phyloP scores from a whole-genome alignment of 768 basidiomycete genomes.

The Peribolospora baueri region DNA sequence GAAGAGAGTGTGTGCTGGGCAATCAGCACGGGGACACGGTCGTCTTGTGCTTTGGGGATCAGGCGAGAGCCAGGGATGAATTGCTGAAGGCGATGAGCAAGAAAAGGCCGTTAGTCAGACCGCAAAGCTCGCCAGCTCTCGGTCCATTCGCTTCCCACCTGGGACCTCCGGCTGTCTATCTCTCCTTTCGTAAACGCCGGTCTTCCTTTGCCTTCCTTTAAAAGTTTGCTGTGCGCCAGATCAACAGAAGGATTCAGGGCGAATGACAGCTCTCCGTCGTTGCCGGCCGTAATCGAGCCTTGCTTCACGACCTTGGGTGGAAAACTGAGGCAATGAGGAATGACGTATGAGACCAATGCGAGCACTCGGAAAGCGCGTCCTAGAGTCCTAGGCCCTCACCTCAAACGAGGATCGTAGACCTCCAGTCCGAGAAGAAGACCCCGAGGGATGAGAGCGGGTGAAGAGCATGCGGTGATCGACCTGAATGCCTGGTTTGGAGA shows the following conservation, averaged over 20 bases:
- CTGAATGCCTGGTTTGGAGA: constrained; percentile 37
- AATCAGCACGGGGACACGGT: constrained; percentile 58
- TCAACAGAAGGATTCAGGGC: background rate
- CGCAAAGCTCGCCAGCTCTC: background rate
- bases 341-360: background rate
- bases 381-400: constrained; percentile 26
- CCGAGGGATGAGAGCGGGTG: constrained; percentile 40
- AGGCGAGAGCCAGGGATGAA: constrained; percentile 54
- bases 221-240: constrained; percentile 33
- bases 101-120: background rate
- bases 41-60: constrained; percentile 42
- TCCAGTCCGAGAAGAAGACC: constrained; percentile 56
- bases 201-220: constrained; percentile 31
- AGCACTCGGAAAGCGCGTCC: background rate
- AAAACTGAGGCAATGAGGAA: constrained; percentile 30
- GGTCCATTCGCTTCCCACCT: constrained; percentile 26
- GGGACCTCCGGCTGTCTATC: constrained; percentile 53
- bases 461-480: constrained; percentile 34
- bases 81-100: constrained; percentile 25
- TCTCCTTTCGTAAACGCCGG: constrained; percentile 22
- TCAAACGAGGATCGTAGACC: constrained; percentile 65
- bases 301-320: constrained; percentile 53
- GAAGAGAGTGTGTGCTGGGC: constrained; percentile 41
- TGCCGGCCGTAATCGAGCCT: constrained; percentile 7
- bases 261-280: background rate